Percentiles rank a stretch among this genome's conserved stretches.
Evolutionary conservation across 2,329 filamentous ascomycete genomes (phyloP).

Genomic region (Pestalotiopsis sp.): DNA sequence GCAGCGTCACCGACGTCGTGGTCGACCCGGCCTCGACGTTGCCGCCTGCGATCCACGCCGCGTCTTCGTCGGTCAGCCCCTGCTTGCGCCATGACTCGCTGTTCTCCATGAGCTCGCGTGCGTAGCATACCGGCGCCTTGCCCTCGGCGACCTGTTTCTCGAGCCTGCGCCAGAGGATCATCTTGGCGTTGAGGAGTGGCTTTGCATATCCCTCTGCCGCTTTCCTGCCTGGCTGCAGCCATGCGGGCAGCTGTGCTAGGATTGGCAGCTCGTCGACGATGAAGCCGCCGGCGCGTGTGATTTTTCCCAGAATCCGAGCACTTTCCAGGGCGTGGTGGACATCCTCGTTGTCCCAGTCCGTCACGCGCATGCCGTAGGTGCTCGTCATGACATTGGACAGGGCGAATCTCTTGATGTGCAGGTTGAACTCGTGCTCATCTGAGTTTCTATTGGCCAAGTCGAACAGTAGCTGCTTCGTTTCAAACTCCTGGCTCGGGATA

Average conservation of each 20-base stretch:
- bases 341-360: constrained; percentile 25
- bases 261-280: constrained; percentile 27
- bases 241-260: constrained; percentile 23
- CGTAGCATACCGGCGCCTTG: constrained; percentile 24
- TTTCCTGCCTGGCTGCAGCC: constrained; percentile 26
- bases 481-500: constrained; percentile 46
- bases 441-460: constrained; percentile 39
- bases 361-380: constrained; percentile 28
- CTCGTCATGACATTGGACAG: constrained; percentile 32
- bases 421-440: constrained; percentile 28
- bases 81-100: constrained; percentile 22
- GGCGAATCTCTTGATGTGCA: constrained; percentile 31
- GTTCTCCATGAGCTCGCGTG: constrained; percentile 23
- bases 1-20: constrained; percentile 38
- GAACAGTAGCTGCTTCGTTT: constrained; percentile 44
- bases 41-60: constrained; percentile 27
- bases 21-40: constrained; percentile 40
- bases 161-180: constrained; percentile 26
- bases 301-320: constrained; percentile 21
- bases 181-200: constrained; percentile 22
- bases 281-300: constrained; percentile 25
- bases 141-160: constrained; percentile 20
- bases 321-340: constrained; percentile 17
- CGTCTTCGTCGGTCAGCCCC: constrained; percentile 26
- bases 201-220: constrained; percentile 17